These are phyloP conservation scores for Leccinum boreale DNA, from an alignment of 768 basidiomycete genomes.

Conservation along the genomic window DNA sequence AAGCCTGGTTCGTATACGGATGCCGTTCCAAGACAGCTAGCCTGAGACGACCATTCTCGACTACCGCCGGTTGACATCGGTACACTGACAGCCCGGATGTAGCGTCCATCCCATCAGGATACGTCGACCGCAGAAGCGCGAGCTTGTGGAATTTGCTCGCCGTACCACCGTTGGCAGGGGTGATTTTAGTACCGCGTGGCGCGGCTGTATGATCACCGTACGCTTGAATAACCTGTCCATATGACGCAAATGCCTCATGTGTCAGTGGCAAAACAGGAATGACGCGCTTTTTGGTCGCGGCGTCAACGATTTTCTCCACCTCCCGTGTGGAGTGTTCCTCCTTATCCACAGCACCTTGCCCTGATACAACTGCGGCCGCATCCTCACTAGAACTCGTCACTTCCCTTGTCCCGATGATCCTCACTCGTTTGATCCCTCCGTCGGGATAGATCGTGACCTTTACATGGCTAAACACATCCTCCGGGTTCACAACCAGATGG, in stretches of 20 bases:
- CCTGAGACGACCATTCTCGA: constrained; percentile 47
- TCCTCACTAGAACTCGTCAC: constrained; percentile 8
- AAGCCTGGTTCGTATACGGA: constrained; percentile 85
- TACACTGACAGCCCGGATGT: constrained; percentile 79
- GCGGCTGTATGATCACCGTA: constrained; percentile 65
- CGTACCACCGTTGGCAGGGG: constrained; percentile 84
- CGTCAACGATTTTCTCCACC: not conserved
- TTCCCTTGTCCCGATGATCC: constrained; percentile 66
- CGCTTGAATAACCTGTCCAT: constrained; percentile 89
- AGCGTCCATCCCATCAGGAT: constrained; percentile 55
- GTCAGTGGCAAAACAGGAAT: constrained; percentile 72
- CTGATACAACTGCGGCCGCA: constrained; percentile 9
- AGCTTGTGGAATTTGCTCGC: constrained; percentile 94
- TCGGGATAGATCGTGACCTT: constrained; percentile 90
- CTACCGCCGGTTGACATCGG: constrained; percentile 58
- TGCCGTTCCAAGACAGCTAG: constrained; percentile 86
- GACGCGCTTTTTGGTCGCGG: constrained; percentile 15
- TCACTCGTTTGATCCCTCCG: constrained; percentile 92
- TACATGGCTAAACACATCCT: constrained; percentile 71
- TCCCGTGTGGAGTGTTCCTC: not conserved
- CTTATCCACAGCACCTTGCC: constrained; percentile 1
- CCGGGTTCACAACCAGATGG: constrained; percentile 66
- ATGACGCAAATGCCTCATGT: constrained; percentile 81
- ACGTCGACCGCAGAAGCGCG: constrained; percentile 63
- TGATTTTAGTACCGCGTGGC: constrained; percentile 67